Evolutionary conservation across 1,284 basidiomycete genomes (phyloP).

Genomic region (Thelephora terrestris): DNA sequence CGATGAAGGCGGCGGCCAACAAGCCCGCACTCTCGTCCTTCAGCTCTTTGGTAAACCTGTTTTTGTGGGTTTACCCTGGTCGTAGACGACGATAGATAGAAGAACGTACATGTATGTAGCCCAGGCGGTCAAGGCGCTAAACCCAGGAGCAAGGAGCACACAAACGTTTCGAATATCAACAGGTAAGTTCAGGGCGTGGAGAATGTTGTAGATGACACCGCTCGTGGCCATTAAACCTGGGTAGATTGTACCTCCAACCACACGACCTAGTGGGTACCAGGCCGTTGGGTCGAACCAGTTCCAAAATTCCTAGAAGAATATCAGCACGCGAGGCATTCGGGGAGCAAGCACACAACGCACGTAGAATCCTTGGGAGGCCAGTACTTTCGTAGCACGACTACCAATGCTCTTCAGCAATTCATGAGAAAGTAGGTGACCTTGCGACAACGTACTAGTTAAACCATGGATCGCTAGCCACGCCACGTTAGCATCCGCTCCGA

Average conservation of each 20-base stretch:
- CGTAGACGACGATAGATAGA: not conserved
- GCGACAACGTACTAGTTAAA: constrained; percentile 71
- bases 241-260: constrained; percentile 97
- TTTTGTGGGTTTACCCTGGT: not conserved
- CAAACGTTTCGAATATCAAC: constrained; percentile 98
- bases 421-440: not conserved
- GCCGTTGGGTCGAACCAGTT: constrained; percentile 99
- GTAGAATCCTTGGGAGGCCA: constrained; percentile 91
- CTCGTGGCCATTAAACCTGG: constrained; percentile 97
- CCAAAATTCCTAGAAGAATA: constrained; percentile 78
- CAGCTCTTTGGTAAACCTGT: constrained; percentile 89
- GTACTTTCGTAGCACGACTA: constrained; percentile 83
- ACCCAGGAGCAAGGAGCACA: constrained; percentile 93
- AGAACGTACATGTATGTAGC: constrained; percentile 83
- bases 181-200: constrained; percentile 85
- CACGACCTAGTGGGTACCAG: constrained; percentile 97
- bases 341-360: constrained; percentile 34
- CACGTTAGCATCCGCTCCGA: constrained; percentile 7
- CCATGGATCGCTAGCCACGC: constrained; percentile 77
- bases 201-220: constrained; percentile 89
- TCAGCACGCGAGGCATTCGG: not conserved
- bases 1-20: constrained; percentile 97
- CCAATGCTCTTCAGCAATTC: constrained; percentile 3
- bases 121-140: constrained; percentile 94
- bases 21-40: constrained; percentile 91